phyloP scores from a whole-genome alignment of 2,329 filamentous ascomycete genomes.

The Alternaria burnsii region DNA sequence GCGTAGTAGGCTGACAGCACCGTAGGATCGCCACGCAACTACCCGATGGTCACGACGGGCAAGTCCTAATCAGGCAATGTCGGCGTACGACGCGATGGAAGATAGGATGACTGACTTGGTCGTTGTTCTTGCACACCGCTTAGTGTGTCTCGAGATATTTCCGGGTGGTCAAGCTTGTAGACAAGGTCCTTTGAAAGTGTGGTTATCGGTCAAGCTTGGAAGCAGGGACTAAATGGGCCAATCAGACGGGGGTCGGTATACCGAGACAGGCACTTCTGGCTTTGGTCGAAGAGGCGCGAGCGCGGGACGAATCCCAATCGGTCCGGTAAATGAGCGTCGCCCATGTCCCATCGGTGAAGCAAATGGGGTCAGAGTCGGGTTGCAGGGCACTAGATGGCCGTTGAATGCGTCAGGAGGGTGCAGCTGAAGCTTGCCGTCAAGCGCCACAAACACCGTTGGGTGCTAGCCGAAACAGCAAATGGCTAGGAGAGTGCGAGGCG shows the following conservation, averaged over 20 bases:
- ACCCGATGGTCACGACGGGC: constrained; percentile 12
- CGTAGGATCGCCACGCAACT: constrained; percentile 13
- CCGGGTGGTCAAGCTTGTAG: constrained; percentile 10
- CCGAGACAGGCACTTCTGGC: constrained; percentile 3
- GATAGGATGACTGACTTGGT: constrained; percentile 5
- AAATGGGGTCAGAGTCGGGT: constrained; percentile 7
- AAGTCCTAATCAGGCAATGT: constrained; percentile 7
- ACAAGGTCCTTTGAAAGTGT: constrained; percentile 5
- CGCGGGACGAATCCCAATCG: constrained; percentile 15
- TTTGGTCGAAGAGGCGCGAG: constrained; percentile 2
- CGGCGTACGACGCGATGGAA: constrained; percentile 7
- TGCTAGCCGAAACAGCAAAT: constrained; percentile 16
- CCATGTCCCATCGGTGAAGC: constrained; percentile 14
- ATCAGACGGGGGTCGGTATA: constrained; percentile 9
- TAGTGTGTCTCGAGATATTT: constrained; percentile 3
- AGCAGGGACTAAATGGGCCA: constrained; percentile 6
- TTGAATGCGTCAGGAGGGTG: constrained; percentile 17
- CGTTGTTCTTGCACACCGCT: constrained; percentile 9
- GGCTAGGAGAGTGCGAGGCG: not conserved
- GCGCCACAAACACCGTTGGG: constrained; percentile 18
- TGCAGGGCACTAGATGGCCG: constrained; percentile 15
- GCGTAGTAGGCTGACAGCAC: constrained; percentile 5
- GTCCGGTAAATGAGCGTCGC: constrained; percentile 11
- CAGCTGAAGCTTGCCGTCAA: constrained; percentile 8
- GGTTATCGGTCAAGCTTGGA: constrained; percentile 11